A percentile compares a stretch with the other conserved stretches of the same genome.
These are phyloP conservation scores for Sesbania bispinosa DNA, from an alignment of 306 rosid genomes.

Conservation along the genomic window DNA sequence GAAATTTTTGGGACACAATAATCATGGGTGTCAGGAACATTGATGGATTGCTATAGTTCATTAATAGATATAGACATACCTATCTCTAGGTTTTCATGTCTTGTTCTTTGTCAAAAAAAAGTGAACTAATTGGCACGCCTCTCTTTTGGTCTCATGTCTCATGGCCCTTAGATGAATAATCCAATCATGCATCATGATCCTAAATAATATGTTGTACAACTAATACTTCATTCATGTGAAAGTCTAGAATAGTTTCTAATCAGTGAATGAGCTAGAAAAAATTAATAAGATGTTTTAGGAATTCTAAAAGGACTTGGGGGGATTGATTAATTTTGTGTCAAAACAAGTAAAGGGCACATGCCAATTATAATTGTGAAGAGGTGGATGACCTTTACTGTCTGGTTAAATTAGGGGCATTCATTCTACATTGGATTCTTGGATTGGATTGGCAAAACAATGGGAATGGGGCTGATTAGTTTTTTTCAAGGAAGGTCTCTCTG, in stretches of 20 bases:
- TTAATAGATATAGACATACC: conserved; percentile 23
- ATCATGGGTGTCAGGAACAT: conserved; percentile 34
- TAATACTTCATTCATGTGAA: background rate
- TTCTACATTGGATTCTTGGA: conserved; percentile 50
- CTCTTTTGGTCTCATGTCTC: conserved; percentile 20
- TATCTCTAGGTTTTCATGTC: conserved; percentile 24
- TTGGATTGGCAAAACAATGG: background rate
- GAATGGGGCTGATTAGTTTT: background rate
- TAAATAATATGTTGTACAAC: background rate
- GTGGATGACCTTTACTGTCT: conserved; percentile 5
- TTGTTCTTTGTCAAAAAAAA: conserved; percentile 2
- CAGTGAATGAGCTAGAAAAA: background rate
- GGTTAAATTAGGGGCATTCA: conserved; percentile 12
- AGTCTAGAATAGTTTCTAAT: background rate
- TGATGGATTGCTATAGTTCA: conserved; percentile 30
- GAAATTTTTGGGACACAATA: conserved; percentile 21
- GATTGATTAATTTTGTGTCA: background rate
- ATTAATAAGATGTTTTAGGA: background rate
- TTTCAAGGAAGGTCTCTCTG: background rate
- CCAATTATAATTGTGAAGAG: conserved; percentile 4
- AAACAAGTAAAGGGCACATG: conserved; percentile 15
- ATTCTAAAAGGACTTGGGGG: background rate
- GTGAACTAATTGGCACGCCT: background rate
- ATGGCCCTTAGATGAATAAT: conserved; percentile 3
- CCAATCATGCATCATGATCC: conserved; percentile 5